Percentiles rank a stretch among this genome's conserved stretches.
These are phyloP conservation scores for Phallus indusiatus DNA, from an alignment of 768 basidiomycete species.

Conservation along the genomic window DNA sequence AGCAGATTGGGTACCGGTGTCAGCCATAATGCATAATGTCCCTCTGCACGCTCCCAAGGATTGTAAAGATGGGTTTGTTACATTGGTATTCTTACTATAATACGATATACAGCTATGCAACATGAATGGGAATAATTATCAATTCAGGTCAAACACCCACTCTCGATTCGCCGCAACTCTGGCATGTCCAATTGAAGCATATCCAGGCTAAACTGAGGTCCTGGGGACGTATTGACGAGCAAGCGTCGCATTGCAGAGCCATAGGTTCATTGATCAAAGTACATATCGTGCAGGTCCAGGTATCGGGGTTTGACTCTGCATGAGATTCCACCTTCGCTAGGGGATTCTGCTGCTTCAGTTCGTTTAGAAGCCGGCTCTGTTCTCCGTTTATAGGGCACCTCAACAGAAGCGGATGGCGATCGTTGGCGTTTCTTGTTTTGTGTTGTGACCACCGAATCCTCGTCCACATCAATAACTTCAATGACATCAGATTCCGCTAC, in stretches of 20 bases:
- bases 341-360: background rate
- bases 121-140: background rate
- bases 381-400: constrained; percentile 7
- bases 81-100: too few species aligned
- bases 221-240: constrained; percentile 32
- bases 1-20: too few species aligned
- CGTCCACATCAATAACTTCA: constrained; percentile 29
- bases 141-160: constrained; percentile 9
- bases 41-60: too few species aligned
- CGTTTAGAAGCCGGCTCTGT: background rate
- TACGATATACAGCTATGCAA: background rate
- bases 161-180: constrained; percentile 60
- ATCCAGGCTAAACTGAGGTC: constrained; percentile 43
- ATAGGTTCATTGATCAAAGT: constrained; percentile 52
- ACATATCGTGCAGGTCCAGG: constrained; percentile 37
- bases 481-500: constrained; percentile 62
- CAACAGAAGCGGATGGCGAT: constrained; percentile 15
- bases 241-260: constrained; percentile 52
- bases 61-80: too few species aligned
- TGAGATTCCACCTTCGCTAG: background rate
- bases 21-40: too few species aligned
- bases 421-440: constrained; percentile 23
- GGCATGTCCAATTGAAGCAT: constrained; percentile 66
- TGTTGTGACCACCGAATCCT: constrained; percentile 12
- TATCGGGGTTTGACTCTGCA: constrained; percentile 3